Evolutionary conservation across 2,329 filamentous ascomycete species (phyloP), one percentile per base, ranked within the genome.

Genomic region (Exophiala viscosa): DNA sequence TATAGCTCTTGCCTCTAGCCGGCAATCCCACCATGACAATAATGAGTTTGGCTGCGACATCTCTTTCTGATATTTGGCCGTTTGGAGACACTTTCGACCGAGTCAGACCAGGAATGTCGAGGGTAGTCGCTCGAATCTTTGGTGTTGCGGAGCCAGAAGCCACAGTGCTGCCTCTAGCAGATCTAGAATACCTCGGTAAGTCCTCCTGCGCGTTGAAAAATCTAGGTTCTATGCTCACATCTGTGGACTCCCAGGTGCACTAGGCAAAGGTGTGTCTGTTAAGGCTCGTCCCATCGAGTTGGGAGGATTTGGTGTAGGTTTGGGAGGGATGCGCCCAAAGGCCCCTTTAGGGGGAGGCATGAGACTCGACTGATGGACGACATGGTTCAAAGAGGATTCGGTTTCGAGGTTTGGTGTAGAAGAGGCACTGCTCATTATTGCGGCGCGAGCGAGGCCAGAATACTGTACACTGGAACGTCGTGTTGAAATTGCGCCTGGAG

Each of bases 11-110:
- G 67, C 93, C 93, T 65, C 93, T 81, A 8, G 93, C 93, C 2
- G 93, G 93, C 64, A 99, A 75, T 59, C 93, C 93, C 55, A 99
- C 93, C 93, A 99, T 99, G 69, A 99, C 85, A 65, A 99, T 95
- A 67, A 97, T 90, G 57, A 99, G 78, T 77, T 99, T 99, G 36
- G 93, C 88, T 45, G 91, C 93, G 45, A 99, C 88, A 79, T 99
- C 93, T 66, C 92, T 82, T 67, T 92, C 85, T 50, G 93, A 87
- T 63, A 99, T 99, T 64, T 89, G 85, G 61, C 93, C 93, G 70
- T 99, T 93, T 7, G 93, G 93, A 1, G 93, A 99, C 44, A 95
- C 90, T 66, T 90, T 90, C 55, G 92, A 97, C 66, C 90, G 87
- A 54, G 93, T 99, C 77, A 99, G 84, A 60, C 93, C 93, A 52